Conservation (phyloP, 768 basidiomycete species). For the Suillus cothurnatus region DNA sequence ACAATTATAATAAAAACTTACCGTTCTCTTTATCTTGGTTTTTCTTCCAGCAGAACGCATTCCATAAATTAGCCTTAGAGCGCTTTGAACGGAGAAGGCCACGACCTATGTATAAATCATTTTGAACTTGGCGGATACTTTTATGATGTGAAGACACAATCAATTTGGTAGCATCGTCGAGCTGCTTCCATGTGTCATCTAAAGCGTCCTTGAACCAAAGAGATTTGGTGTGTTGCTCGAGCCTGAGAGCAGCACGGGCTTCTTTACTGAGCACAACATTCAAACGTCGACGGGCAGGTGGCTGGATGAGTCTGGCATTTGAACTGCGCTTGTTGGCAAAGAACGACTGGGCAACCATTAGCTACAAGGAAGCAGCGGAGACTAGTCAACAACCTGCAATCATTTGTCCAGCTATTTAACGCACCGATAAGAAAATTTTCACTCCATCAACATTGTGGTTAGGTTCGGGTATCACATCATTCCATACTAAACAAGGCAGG, state of each 20-base stretch:
- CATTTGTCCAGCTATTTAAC: not conserved
- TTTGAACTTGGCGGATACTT: slow-evolving; percentile 10
- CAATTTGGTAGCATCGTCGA: slow-evolving; percentile 2
- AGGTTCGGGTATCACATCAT: not conserved
- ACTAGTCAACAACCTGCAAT: not conserved
- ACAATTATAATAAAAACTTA: slow-evolving; percentile 4
- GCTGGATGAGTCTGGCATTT: not conserved
- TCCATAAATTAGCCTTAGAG: slow-evolving; percentile 10
- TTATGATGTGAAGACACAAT: slow-evolving; percentile 8
- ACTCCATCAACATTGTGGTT: not conserved
- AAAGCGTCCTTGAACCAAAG: slow-evolving; percentile 2
- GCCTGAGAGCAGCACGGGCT: slow-evolving; percentile 2
- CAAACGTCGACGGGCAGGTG: not conserved
- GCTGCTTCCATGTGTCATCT: slow-evolving; percentile 11
- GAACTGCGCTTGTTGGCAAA: not conserved
- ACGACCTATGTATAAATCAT: slow-evolving; percentile 8
- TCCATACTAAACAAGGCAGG: not conserved
- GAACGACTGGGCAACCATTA: not conserved
- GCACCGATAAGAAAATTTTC: not conserved
- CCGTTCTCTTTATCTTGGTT: not conserved
- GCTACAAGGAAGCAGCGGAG: not conserved
- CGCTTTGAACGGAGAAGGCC: not conserved
- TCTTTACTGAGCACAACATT: slow-evolving; percentile 10
- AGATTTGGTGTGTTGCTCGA: not conserved
- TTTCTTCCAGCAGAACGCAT: slow-evolving; percentile 15